Conservation (phyloP, 352 stramenopile genomes). For the Phytopythium ostracodes region DNA sequence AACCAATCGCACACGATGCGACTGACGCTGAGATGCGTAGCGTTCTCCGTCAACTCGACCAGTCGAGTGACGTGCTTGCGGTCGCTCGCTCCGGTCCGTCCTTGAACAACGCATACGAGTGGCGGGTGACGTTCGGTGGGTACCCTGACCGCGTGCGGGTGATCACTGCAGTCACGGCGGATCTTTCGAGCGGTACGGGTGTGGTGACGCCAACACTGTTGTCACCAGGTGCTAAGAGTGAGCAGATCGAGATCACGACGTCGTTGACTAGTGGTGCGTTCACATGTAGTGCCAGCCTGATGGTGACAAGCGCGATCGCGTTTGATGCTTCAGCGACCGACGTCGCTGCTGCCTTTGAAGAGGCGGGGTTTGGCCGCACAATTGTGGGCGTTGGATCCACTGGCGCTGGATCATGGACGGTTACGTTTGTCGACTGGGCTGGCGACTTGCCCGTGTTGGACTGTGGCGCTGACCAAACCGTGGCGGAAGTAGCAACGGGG, state of each 20-base stretch:
- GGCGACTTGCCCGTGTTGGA: constrained; percentile 28
- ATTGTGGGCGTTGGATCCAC: constrained; percentile 13
- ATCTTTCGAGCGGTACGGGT: constrained; percentile 25
- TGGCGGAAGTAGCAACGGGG: constrained; percentile 27
- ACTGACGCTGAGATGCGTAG: constrained; percentile 18
- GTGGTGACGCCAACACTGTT: constrained; percentile 12
- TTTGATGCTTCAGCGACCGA: constrained; percentile 21
- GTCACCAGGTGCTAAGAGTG: constrained; percentile 28
- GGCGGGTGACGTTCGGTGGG: constrained; percentile 33
- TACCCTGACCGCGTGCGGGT: constrained; percentile 24
- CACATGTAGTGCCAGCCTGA: constrained; percentile 11
- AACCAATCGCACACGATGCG: constrained; percentile 34
- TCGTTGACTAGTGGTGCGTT: constrained; percentile 36
- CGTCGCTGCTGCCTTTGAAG: constrained; percentile 23
- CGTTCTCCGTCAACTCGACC: constrained; percentile 13
- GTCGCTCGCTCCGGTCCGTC: constrained; percentile 29
- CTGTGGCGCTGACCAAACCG: constrained; percentile 38
- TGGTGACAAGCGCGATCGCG: constrained; percentile 14
- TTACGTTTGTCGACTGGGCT: constrained; percentile 42
- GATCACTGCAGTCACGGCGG: constrained; percentile 13
- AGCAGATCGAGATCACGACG: constrained; percentile 37
- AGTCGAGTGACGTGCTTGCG: constrained; percentile 5
- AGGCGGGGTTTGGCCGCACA: constrained; percentile 19
- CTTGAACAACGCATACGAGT: constrained; percentile 44
- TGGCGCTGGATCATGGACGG: constrained; percentile 26